Conservation (phyloP, 1,284 basidiomycete genomes). For the Porodaedalea pini region DNA sequence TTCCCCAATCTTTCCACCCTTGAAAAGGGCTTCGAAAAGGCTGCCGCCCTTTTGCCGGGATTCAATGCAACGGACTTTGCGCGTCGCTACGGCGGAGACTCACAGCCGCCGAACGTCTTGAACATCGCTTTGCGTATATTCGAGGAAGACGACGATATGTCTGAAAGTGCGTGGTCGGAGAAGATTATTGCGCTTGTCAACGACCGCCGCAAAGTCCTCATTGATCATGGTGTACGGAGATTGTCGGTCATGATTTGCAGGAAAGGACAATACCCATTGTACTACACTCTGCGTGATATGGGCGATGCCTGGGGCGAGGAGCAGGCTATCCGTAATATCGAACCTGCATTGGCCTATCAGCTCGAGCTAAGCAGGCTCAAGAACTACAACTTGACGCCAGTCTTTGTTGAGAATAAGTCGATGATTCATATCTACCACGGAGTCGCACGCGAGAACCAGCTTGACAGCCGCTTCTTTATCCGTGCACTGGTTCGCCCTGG, state of each 20-base stretch:
- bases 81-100: slow-evolving; percentile 70
- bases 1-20: slow-evolving; percentile 78
- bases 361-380: slow-evolving; percentile 95
- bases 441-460: slow-evolving; percentile 91
- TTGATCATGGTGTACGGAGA: slow-evolving; percentile 82
- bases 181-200: slow-evolving; percentile 77
- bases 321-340: slow-evolving; percentile 95
- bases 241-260: slow-evolving; percentile 92
- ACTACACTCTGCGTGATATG: slow-evolving; percentile 86
- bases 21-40: slow-evolving; percentile 69
- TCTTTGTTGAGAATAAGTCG: slow-evolving; percentile 84
- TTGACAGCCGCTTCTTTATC: slow-evolving; percentile 97
- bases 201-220: slow-evolving; percentile 60
- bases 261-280: slow-evolving; percentile 89
- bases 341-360: slow-evolving; percentile 98
- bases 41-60: slow-evolving; percentile 62
- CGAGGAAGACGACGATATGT: slow-evolving; percentile 68
- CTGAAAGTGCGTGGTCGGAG: slow-evolving; percentile 78
- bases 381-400: slow-evolving; percentile 94
- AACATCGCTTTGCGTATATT: slow-evolving; percentile 90
- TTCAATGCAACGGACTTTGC: slow-evolving; percentile 72
- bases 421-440: slow-evolving; percentile 98
- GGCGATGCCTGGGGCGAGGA: slow-evolving; percentile 88
- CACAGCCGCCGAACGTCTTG: slow-evolving; percentile 85
- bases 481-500: slow-evolving; percentile 96